Conservation (phyloP, 2,329 filamentous ascomycete genomes). For the Thelonectria olida region DNA sequence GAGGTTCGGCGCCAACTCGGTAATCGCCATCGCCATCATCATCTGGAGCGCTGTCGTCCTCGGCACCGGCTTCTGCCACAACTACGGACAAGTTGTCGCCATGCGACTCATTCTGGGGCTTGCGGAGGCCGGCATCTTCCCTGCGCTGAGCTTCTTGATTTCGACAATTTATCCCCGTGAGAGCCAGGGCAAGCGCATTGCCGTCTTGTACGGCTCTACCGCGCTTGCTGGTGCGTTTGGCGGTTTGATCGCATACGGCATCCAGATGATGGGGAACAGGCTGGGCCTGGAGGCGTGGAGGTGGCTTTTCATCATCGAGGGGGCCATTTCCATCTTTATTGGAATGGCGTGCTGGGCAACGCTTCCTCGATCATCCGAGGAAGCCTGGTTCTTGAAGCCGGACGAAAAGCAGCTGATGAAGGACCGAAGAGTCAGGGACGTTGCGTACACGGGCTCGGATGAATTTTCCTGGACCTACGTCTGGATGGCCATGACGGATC, state of each 20-base stretch:
- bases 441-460: neutral
- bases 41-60: slow-evolving; percentile 65
- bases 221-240: slow-evolving; percentile 20
- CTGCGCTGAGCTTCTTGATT: slow-evolving; percentile 63
- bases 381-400: slow-evolving; percentile 50
- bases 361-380: slow-evolving; percentile 48
- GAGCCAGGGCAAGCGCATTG: slow-evolving; percentile 22
- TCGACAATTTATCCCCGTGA: slow-evolving; percentile 25
- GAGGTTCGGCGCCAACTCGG: slow-evolving; percentile 10
- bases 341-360: slow-evolving; percentile 22
- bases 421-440: neutral
- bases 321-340: slow-evolving; percentile 46
- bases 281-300: slow-evolving; percentile 16
- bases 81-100: slow-evolving; percentile 62
- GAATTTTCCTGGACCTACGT: slow-evolving; percentile 11
- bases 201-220: slow-evolving; percentile 21
- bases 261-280: slow-evolving; percentile 12
- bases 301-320: slow-evolving; percentile 48
- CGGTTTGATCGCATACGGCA: slow-evolving; percentile 16
- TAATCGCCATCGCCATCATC: slow-evolving; percentile 29
- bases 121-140: slow-evolving; percentile 69
- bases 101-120: slow-evolving; percentile 66
- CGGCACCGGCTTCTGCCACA: slow-evolving; percentile 65
- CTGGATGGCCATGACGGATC: slow-evolving; percentile 9
- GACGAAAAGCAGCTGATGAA: slow-evolving; percentile 42